These are phyloP conservation scores for Friedmanniomyces endolithicus DNA, from an alignment of 495 filamentous ascomycete species.

Conservation along the genomic window DNA sequence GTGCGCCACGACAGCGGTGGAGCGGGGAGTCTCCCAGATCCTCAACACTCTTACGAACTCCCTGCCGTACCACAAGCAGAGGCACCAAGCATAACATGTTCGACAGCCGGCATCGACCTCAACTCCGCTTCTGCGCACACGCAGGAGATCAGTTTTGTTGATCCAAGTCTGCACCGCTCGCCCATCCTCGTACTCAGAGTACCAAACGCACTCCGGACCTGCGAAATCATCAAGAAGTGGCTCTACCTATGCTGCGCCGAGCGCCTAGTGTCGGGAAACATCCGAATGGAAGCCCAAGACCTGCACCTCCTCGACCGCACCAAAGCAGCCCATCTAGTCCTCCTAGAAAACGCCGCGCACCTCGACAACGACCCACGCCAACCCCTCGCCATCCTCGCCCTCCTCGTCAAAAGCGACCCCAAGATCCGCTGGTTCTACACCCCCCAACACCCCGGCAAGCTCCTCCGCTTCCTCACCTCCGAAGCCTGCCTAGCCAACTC, in stretches of 20 bases:
- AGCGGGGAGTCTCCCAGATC: background rate
- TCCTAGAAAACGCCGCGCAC: background rate
- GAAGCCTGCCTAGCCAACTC: background rate
- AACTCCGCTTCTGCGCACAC: background rate
- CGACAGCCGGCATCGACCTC: background rate
- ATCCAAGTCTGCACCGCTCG: background rate
- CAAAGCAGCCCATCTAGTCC: background rate
- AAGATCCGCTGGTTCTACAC: slow-evolving; percentile 10
- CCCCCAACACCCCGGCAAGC: background rate
- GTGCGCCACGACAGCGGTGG: too few species aligned
- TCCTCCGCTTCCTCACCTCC: background rate
- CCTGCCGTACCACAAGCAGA: background rate
- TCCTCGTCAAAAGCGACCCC: background rate
- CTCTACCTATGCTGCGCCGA: background rate
- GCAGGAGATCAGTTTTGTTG: background rate
- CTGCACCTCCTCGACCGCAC: background rate
- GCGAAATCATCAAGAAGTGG: background rate
- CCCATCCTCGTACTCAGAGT: background rate
- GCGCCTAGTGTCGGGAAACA: background rate
- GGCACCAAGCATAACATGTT: background rate
- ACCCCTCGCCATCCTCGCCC: background rate
- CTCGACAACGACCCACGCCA: background rate
- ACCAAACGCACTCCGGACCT: background rate
- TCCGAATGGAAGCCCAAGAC: background rate
- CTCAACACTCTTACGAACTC: background rate